Base-by-base conservation (phyloP, 441 rosid species). In the Jatropha multifida region DNA sequence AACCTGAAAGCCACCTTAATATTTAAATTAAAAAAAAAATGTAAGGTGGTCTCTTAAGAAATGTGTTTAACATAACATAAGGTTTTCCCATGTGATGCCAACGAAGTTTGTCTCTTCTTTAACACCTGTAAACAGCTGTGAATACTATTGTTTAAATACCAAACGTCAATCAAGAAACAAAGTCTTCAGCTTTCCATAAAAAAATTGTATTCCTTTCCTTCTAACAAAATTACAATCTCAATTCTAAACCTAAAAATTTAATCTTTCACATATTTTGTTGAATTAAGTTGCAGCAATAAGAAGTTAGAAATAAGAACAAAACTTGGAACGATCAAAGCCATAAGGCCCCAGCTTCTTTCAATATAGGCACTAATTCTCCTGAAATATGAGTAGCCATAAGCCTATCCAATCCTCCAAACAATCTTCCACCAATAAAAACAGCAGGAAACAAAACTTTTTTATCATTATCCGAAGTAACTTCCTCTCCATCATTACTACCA, bases 311-410 rank as follows among this genome's bases (percentile, higher is more conserved):
- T 3, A 52, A 23, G 46, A 17, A 72, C n/a, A 60, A 41, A 65
- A 66, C 63, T 41, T 49, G 8, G 26, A 65, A 13, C 56, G 14
- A 69, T 85, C 83, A 90, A 83, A 94, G 96, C 98, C 99, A 94
- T 80, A 94, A 82, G 61, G 97, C 99, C 1, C 95, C 92, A 18
- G 98, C 98, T 80, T 91, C 83, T 86, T 90, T 91, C 66, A 93
- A 78, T 41, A 84, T 77, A 63, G 98, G 98, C 44, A 88, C 80
- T 73, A 93, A 75, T 72, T 94, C 97, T 59, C 99, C 97, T 18
- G 87, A 82, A 18, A 94, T 94, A 87, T 94, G 99, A 51, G 96
- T 82, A 27, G 96, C 97, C 99, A 94, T 94, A 26, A 94, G 77
- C 80, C 86, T 88, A 49, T 94, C 99, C 84, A 94, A 74, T 41